These are phyloP conservation scores for Trichoderma sp. DNA, from an alignment of 2,329 filamentous ascomycete genomes.

Conservation along the genomic window DNA sequence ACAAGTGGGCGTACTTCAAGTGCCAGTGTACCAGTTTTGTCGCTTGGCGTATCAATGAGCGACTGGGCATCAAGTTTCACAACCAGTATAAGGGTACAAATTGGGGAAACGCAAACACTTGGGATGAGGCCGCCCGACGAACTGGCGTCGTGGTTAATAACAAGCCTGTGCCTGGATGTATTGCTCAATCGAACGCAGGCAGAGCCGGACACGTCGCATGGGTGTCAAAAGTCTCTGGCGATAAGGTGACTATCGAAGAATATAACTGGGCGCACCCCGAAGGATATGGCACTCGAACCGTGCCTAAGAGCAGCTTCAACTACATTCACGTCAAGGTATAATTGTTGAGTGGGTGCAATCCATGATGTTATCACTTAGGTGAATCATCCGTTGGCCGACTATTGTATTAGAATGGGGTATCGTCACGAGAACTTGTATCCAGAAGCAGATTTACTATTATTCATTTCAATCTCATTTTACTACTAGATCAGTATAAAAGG, in stretches of 20 bases:
- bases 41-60: conserved; percentile 28
- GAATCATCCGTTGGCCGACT: neutral
- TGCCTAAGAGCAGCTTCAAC: conserved; percentile 25
- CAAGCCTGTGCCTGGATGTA: conserved; percentile 22
- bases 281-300: conserved; percentile 24
- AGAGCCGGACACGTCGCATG: conserved; percentile 24
- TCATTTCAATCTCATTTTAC: neutral
- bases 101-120: conserved; percentile 28
- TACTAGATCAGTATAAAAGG: neutral
- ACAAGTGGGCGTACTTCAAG: conserved; percentile 26
- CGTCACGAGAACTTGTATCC: neutral
- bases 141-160: conserved; percentile 21
- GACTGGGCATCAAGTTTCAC: conserved; percentile 27
- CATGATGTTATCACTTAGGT: neutral
- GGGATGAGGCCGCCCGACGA: conserved; percentile 26
- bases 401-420: neutral
- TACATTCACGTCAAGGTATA: conserved; percentile 26
- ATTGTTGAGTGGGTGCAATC: neutral
- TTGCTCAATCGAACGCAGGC: conserved; percentile 25
- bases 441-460: neutral
- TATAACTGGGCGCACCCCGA: conserved; percentile 24
- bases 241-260: conserved; percentile 26
- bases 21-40: conserved; percentile 29
- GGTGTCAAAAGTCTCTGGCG: conserved; percentile 23
- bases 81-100: conserved; percentile 27